phyloP scores from a whole-genome alignment of 768 basidiomycete species.

The Candolleomyces efflorescens region DNA sequence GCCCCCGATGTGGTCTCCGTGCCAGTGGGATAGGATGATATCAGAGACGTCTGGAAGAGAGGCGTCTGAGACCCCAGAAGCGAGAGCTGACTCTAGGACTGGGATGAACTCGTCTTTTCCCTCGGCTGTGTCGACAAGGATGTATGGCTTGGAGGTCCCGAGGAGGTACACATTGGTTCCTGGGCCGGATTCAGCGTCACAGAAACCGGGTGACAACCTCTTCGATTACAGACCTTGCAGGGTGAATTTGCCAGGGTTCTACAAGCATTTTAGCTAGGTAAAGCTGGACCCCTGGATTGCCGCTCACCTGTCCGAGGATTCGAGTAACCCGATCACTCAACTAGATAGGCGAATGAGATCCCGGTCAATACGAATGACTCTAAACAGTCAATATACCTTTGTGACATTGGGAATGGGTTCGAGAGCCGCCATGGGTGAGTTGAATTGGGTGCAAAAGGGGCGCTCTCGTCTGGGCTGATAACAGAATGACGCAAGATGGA shows the following conservation, averaged over 20 bases:
- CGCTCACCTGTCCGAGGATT: constrained; percentile 69
- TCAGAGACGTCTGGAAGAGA: constrained; percentile 67
- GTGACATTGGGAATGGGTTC: constrained; percentile 50
- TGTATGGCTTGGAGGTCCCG: constrained; percentile 64
- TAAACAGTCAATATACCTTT: constrained; percentile 34
- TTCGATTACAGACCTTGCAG: constrained; percentile 57
- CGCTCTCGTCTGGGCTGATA: neutral
- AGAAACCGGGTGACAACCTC: neutral
- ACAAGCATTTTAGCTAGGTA: neutral
- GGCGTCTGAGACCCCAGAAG: constrained; percentile 30
- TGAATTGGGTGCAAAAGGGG: neutral
- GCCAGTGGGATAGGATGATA: constrained; percentile 90
- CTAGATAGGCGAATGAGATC: constrained; percentile 31
- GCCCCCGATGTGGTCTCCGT: constrained; percentile 82
- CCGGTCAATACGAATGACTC: neutral
- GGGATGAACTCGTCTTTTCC: constrained; percentile 66
- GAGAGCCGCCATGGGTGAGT: constrained; percentile 17
- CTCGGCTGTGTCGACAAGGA: constrained; percentile 82
- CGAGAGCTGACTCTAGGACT: constrained; percentile 58
- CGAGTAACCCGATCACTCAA: constrained; percentile 65
- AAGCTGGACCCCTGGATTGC: neutral
- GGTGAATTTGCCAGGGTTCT: constrained; percentile 90
- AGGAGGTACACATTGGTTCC: constrained; percentile 91
- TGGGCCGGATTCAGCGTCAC: constrained; percentile 19
- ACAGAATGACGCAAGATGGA: neutral